phyloP scores from a whole-genome alignment of 495 filamentous ascomycete genomes.

The Pyronema domesticum region DNA sequence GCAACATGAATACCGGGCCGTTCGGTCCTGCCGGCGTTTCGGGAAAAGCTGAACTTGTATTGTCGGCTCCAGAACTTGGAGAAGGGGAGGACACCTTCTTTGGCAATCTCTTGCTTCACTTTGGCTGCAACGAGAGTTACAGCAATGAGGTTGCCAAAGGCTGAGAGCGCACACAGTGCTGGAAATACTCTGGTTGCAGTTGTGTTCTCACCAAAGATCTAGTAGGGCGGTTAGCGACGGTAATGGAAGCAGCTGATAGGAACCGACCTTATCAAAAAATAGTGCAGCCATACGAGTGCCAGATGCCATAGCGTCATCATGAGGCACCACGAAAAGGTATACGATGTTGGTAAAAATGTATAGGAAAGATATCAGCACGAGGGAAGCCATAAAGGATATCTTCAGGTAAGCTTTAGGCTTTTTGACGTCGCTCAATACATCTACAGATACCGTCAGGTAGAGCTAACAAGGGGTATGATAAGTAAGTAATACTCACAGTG shows the following conservation, averaged over 20 bases:
- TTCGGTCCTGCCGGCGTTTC: slow-evolving; percentile 27
- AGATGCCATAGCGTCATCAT: neutral
- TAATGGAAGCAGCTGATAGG: no score
- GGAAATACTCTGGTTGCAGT: slow-evolving; percentile 21
- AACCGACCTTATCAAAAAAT: slow-evolving; percentile 8
- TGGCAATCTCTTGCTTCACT: slow-evolving; percentile 39
- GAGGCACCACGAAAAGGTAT: slow-evolving; percentile 25
- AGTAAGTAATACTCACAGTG: slow-evolving; percentile 19
- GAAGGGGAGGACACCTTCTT: slow-evolving; percentile 35
- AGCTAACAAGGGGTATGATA: no score
- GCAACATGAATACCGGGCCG: slow-evolving; percentile 15
- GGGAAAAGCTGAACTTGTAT: slow-evolving; percentile 26
- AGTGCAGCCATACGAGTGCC: neutral
- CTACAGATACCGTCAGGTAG: neutral
- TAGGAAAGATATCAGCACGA: slow-evolving; percentile 23
- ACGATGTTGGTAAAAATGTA: slow-evolving; percentile 31
- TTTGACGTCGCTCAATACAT: slow-evolving; percentile 31
- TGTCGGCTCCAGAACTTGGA: slow-evolving; percentile 24
- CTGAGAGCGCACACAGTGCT: slow-evolving; percentile 31
- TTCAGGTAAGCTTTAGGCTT: slow-evolving; percentile 28
- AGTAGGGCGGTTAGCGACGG: no score
- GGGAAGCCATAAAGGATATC: slow-evolving; percentile 22
- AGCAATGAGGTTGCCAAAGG: slow-evolving; percentile 34
- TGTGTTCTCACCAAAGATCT: neutral
- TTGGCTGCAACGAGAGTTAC: slow-evolving; percentile 35